These are phyloP conservation scores for Colletotrichum neosansevieriae DNA, from an alignment of 2,329 filamentous ascomycete species.

Conservation along the genomic window DNA sequence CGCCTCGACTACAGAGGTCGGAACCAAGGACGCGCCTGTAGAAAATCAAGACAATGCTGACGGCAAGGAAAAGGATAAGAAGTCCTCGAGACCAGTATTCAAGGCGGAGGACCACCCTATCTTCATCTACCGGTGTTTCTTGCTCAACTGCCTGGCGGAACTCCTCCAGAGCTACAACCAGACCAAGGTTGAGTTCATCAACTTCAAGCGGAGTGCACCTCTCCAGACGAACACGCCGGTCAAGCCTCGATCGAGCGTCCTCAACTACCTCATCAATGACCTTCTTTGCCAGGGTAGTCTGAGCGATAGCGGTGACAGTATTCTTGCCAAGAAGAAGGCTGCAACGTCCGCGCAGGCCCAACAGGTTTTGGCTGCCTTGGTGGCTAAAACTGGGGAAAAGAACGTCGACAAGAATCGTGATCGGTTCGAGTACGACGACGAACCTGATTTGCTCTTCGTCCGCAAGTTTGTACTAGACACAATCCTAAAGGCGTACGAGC, in stretches of 20 bases:
- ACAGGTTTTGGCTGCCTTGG: constrained; percentile 86
- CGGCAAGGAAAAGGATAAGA: constrained; percentile 66
- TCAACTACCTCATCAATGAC: constrained; percentile 93
- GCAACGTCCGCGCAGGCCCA: constrained; percentile 90
- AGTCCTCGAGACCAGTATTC: constrained; percentile 79
- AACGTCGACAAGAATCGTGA: constrained; percentile 68
- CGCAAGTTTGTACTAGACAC: constrained; percentile 96
- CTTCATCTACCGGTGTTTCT: constrained; percentile 95
- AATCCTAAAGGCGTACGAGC: constrained; percentile 90
- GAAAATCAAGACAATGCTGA: constrained; percentile 40
- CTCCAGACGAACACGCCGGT: constrained; percentile 88
- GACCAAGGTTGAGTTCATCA: constrained; percentile 98
- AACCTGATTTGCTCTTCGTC: constrained; percentile 88
- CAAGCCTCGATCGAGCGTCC: constrained; percentile 89
- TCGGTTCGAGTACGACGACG: constrained; percentile 77
- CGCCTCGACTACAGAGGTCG: constrained; percentile 8
- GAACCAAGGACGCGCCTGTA: constrained; percentile 34
- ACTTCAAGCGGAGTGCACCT: constrained; percentile 93
- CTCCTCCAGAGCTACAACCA: constrained; percentile 92
- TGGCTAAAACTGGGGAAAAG: constrained; percentile 87
- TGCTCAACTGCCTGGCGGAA: constrained; percentile 92
- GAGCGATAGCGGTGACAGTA: constrained; percentile 78
- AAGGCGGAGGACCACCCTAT: constrained; percentile 95
- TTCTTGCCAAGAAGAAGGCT: constrained; percentile 84
- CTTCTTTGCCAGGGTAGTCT: constrained; percentile 73